A percentile compares a stretch with the other conserved stretches of the same genome.
Evolutionary conservation across 768 basidiomycete species (phyloP).

Genomic region (Hypholoma fasciculare): DNA sequence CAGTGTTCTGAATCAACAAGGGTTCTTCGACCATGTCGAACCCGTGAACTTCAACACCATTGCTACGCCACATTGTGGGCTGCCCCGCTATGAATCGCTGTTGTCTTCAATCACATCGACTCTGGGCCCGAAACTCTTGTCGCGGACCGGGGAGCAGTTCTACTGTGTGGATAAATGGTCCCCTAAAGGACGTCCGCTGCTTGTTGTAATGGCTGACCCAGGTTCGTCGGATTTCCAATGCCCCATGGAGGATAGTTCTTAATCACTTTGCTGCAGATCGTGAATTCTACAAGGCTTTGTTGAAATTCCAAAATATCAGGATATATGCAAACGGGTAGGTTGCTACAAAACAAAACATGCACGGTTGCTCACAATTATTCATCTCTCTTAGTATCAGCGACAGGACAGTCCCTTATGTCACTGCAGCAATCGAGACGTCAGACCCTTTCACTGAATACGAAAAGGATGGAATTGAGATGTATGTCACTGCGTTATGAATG

Average conservation of each 20-base stretch:
- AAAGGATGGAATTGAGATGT: slow-evolving; percentile 41
- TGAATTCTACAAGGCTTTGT: slow-evolving; percentile 74
- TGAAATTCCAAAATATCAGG: slow-evolving; percentile 63
- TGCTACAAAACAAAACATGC: too few species aligned
- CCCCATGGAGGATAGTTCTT: background rate
- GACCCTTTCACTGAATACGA: slow-evolving; percentile 65
- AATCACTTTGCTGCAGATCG: slow-evolving; percentile 42
- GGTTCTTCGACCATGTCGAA: slow-evolving; percentile 68
- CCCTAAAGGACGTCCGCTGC: slow-evolving; percentile 59
- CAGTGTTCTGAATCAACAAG: slow-evolving; percentile 63
- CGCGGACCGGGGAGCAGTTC: slow-evolving; percentile 80
- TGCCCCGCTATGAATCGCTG: slow-evolving; percentile 62
- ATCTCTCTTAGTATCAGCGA: slow-evolving; percentile 58
- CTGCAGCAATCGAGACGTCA: slow-evolving; percentile 66
- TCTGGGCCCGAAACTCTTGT: slow-evolving; percentile 70
- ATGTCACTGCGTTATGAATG: background rate
- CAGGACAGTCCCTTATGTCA: slow-evolving; percentile 79
- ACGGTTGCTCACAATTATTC: background rate
- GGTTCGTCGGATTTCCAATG: slow-evolving; percentile 35
- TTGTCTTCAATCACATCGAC: slow-evolving; percentile 50
- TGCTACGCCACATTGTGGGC: slow-evolving; percentile 82
- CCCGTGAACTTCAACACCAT: slow-evolving; percentile 85
- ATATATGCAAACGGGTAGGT: slow-evolving; percentile 83
- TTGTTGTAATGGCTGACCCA: slow-evolving; percentile 83
- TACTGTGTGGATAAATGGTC: slow-evolving; percentile 76